A percentile compares a stretch with the other conserved stretches of the same genome.
These are phyloP conservation scores for Hemileccinum impolitum DNA, from an alignment of 768 basidiomycete genomes.

Conservation along the genomic window DNA sequence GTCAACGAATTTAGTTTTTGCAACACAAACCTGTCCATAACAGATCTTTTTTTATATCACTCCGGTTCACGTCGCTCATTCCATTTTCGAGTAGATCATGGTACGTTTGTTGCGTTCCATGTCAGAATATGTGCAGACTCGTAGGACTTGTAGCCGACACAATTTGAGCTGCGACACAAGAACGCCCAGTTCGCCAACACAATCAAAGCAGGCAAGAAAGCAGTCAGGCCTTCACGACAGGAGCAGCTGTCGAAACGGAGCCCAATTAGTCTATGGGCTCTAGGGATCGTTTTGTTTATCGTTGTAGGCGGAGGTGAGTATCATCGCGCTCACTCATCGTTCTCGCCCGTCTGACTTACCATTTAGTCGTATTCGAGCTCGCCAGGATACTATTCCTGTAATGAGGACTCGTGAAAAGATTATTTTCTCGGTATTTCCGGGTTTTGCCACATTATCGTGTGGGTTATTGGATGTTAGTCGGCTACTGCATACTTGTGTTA, in stretches of 20 bases:
- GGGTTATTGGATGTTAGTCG: conserved; percentile 6
- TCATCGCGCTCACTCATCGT: background rate
- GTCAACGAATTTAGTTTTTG: no score
- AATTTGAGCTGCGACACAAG: conserved; percentile 78
- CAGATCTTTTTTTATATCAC: background rate
- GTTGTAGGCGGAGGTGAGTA: conserved; percentile 77
- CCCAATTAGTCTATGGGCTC: conserved; percentile 71
- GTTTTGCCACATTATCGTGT: background rate
- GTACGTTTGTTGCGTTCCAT: conserved; percentile 17
- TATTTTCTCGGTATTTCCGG: background rate
- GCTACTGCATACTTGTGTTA: conserved; percentile 12
- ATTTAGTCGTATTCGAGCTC: conserved; percentile 71
- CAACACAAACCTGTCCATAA: no score
- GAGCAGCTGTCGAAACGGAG: conserved; percentile 69
- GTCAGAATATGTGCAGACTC: background rate
- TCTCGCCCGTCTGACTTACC: conserved; percentile 8
- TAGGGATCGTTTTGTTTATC: conserved; percentile 73
- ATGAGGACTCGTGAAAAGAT: background rate
- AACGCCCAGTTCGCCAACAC: conserved; percentile 79
- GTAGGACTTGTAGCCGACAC: conserved; percentile 53
- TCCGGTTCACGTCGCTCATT: conserved; percentile 30
- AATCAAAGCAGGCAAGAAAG: conserved; percentile 72
- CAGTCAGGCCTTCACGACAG: conserved; percentile 66
- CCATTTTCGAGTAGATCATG: conserved; percentile 21
- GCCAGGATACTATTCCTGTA: conserved; percentile 63